These are phyloP conservation scores for Albifimbria verrucaria DNA, from an alignment of 2,329 filamentous ascomycete genomes.

Conservation along the genomic window DNA sequence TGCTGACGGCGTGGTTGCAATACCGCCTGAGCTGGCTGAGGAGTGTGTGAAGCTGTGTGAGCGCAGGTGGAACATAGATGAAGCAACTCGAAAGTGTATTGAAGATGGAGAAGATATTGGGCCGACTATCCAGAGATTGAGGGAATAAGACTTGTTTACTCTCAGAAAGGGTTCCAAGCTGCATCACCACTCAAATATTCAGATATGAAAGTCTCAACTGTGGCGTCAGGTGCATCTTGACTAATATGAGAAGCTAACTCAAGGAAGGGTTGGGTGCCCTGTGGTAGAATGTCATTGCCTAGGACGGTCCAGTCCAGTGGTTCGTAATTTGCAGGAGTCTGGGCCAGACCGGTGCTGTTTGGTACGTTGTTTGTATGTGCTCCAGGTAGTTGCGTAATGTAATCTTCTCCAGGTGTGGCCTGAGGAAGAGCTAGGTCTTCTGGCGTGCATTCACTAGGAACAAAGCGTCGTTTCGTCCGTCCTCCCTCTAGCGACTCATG, in stretches of 20 bases:
- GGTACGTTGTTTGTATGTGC: neutral
- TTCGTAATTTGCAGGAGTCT: neutral
- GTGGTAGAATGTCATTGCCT: neutral
- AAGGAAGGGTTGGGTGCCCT: neutral
- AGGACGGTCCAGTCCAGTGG: neutral
- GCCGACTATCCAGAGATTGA: neutral
- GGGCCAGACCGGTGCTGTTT: neutral
- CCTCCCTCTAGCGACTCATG: neutral
- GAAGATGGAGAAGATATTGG: neutral
- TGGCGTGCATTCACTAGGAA: neutral
- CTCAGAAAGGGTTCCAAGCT: neutral
- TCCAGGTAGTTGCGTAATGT: neutral
- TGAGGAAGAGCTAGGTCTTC: neutral
- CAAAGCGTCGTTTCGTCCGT: neutral
- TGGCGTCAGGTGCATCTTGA: neutral
- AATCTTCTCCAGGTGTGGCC: neutral
- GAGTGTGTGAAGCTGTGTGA: neutral
- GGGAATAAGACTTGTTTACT: neutral
- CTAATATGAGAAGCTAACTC: neutral
- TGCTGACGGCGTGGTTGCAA: slow-evolving; percentile 24
- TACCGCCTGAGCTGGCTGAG: slow-evolving; percentile 10
- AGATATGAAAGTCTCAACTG: neutral
- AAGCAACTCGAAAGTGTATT: neutral
- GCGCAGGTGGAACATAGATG: neutral
- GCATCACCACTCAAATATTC: neutral